Percentiles rank a stretch among this genome's conserved stretches.
These are phyloP conservation scores for Lizonia empirigonia DNA, from an alignment of 2,329 filamentous ascomycete genomes.

Conservation along the genomic window DNA sequence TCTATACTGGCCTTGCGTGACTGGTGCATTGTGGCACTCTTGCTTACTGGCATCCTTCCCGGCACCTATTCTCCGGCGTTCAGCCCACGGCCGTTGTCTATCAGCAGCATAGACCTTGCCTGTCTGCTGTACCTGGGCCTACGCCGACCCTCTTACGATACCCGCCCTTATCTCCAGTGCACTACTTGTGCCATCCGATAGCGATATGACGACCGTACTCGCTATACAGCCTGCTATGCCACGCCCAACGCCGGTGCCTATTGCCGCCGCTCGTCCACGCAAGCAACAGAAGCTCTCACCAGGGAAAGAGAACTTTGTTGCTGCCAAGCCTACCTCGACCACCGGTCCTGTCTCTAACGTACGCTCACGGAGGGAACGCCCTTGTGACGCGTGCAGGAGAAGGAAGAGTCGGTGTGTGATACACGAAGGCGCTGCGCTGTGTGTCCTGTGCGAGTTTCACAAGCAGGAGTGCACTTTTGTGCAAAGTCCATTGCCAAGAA, in stretches of 20 bases:
- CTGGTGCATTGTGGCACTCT: constrained; percentile 30
- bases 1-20: constrained; percentile 35
- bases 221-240: constrained; percentile 54
- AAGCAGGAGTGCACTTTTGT: constrained; percentile 80
- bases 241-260: constrained; percentile 53
- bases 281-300: constrained; percentile 49
- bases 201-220: constrained; percentile 56
- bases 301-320: constrained; percentile 51
- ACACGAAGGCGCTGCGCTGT: constrained; percentile 74
- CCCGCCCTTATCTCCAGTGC: constrained; percentile 37
- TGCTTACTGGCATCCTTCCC: constrained; percentile 22
- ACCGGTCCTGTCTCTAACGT: constrained; percentile 46
- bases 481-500: constrained; percentile 76
- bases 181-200: constrained; percentile 28
- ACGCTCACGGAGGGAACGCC: constrained; percentile 49
- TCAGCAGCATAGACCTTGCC: constrained; percentile 29
- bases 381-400: constrained; percentile 71
- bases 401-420: constrained; percentile 78
- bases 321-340: constrained; percentile 46
- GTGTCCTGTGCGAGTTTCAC: constrained; percentile 77
- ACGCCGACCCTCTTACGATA: constrained; percentile 27
- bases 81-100: constrained; percentile 41
- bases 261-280: constrained; percentile 53
- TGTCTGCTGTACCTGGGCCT: constrained; percentile 27
- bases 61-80: constrained; percentile 28